Base-by-base conservation (phyloP, 2,329 filamentous ascomycete species). In the Davidsoniella australis region DNA sequence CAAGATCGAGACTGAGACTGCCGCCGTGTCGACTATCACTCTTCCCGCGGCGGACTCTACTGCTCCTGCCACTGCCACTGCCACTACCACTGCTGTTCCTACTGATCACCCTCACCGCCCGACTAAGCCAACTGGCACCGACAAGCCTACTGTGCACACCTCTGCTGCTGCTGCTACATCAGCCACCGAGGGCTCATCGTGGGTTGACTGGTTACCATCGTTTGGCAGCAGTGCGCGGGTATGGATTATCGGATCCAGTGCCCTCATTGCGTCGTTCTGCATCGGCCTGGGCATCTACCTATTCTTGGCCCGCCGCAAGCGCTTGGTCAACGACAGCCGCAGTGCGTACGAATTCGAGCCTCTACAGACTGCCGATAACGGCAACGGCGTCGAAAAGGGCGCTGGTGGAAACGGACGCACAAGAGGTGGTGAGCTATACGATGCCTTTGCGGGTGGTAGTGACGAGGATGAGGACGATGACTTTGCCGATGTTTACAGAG, bases 331-430 rank as follows among this genome's bases (percentile, higher is more conserved):
- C 63, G 78, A 77, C 62, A 73, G 79, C 3, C 77, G 84, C 45
- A 84, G 89, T 58, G 80, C 82, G 61, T 96, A 95, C 63, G 89
- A 95, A 57, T 98, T 98, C 57, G 88, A 94, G 65, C 80, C 94
- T 54, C 73, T 98, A 44, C 82, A 91, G 57, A 82, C 88, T 50
- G 82, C 86, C 17, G 87, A 94, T 57, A 69, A 72, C 14, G 70
- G 79, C 56, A 70, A 72, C 24, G 62, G 77, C 3, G 68, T 67
- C 48, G 54, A 54, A 47, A 54, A 55, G 49, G 66, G 60, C 53
- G 62, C 49, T 53, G 63, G 63, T 52, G 64, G 69, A 7, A 59
- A 58, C 23, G 60, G 63, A 56, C 70, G 74, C 55, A 70, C 72
- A 47, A 64, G 85, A 17, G 91, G 86, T 2, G 87, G 89, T 24